phyloP scores from a whole-genome alignment of 2,329 filamentous ascomycete genomes.

The Fusarium sp. region DNA sequence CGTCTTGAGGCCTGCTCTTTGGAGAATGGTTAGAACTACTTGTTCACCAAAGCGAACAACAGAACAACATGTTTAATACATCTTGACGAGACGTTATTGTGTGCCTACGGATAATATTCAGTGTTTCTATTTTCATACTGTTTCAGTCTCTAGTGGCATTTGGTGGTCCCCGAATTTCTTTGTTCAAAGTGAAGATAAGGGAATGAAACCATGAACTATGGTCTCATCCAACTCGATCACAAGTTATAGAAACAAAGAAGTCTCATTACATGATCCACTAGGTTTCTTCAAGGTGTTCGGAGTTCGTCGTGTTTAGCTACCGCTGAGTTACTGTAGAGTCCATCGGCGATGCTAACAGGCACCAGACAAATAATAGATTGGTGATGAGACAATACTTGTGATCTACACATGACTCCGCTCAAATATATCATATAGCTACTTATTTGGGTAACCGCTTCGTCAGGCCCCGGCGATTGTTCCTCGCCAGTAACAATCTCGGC shows the following conservation, averaged over 20 bases:
- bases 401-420: neutral
- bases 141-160: conserved; percentile 15
- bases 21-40: neutral
- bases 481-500: neutral
- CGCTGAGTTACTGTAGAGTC: neutral
- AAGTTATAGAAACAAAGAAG: neutral
- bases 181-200: conserved; percentile 4
- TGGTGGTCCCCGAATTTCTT: conserved; percentile 16
- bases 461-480: neutral
- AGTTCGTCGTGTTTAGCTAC: neutral
- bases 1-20: conserved; percentile 17
- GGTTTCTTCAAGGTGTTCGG: neutral
- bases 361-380: neutral
- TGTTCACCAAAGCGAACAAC: neutral
- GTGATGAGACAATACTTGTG: neutral
- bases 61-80: neutral
- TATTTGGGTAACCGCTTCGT: neutral
- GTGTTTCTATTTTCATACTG: conserved; percentile 21
- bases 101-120: neutral
- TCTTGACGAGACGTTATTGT: neutral
- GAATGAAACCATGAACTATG: neutral
- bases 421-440: neutral
- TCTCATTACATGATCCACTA: neutral
- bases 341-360: neutral
- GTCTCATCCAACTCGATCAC: neutral